Base-by-base conservation (phyloP, 2,329 filamentous ascomycete genomes). In the Ascochyta fabae region DNA sequence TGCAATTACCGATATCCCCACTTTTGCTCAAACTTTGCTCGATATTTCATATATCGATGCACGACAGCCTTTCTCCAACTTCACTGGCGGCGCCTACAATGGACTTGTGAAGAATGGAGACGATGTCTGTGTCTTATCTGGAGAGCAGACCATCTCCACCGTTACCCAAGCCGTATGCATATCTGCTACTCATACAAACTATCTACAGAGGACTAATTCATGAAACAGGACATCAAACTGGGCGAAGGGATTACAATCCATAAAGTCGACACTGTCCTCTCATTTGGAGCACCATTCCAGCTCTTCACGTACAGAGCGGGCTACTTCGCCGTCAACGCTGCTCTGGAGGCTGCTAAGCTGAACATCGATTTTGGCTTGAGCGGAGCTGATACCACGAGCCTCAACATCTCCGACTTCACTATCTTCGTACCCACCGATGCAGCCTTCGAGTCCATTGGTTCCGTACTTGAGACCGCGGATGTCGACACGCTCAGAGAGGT, bases 381-480 rank as follows among this genome's bases (percentile, higher is more conserved):
- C 0, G 56, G 58, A 6, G 55, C 64, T 2, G 58, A 62, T 15
- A 13, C 42, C n/a, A 36, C 33, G 8, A 59, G 60, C 13, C 66
- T 68, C 29, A 70, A 70, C 41, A 60, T 68, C 13, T 68, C 83
- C 16, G 92, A 93, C 74, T 85, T 88, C 67, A 96, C 92, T 0
- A 77, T 94, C 48, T 95, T 96, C 64, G 88, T 90, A 1, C 92
- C 92, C 0, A 86, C 84, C 1, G 85, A 96, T 72, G 78, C 81
- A 42, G 92, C 91, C 0, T 93, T 96, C 67, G 83, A 87, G 39
- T 82, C 82, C 70, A 80, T 86, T 27, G 67, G 66, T 45, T 69
- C 67, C 3, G 60, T 67, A 15, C 53, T 70, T 2, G 53, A 53
- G 19, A 48, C 57, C 2, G 65, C 59, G 6, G 60, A 68, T 31